Evolutionary conservation across 768 basidiomycete species (phyloP).

Genomic region (Grammothele lineata): DNA sequence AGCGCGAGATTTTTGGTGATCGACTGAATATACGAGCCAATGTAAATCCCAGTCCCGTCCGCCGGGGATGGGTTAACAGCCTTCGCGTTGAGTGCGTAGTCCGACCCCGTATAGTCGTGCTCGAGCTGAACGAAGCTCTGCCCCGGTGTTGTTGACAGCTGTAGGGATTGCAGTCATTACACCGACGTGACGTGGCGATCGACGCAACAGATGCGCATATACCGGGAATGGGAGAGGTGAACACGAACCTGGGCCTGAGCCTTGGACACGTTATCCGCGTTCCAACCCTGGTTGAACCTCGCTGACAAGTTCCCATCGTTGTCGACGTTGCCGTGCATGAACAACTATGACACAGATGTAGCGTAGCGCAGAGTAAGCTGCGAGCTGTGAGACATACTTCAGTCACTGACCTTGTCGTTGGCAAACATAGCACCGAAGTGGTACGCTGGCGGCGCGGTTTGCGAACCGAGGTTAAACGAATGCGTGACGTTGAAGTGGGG

Average conservation of each 20-base stretch:
- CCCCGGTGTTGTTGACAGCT: conserved; percentile 74
- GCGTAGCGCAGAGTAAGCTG: not conserved
- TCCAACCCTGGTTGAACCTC: conserved; percentile 89
- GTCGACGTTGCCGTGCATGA: conserved; percentile 92
- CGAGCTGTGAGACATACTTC: not conserved
- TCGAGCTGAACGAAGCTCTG: conserved; percentile 93
- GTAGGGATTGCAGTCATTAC: conserved; percentile 19
- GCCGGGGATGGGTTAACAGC: conserved; percentile 87
- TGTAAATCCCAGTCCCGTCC: conserved; percentile 87
- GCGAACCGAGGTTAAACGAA: conserved; percentile 88
- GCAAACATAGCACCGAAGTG: conserved; percentile 94
- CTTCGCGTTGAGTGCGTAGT: conserved; percentile 83
- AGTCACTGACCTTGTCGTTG: conserved; percentile 61
- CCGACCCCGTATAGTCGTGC: conserved; percentile 87
- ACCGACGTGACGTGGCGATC: not conserved
- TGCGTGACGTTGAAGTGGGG: conserved; percentile 99
- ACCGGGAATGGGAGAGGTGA: not conserved
- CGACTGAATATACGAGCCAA: conserved; percentile 91
- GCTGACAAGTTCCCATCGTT: conserved; percentile 88
- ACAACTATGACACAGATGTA: conserved; percentile 47
- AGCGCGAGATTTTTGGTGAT: conserved; percentile 85
- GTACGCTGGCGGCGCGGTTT: conserved; percentile 80
- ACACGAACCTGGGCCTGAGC: conserved; percentile 76
- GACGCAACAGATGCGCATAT: conserved; percentile 1
- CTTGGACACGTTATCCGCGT: conserved; percentile 72